Conservation (phyloP, 805 yeast species). For the Candida coleopterorum region DNA sequence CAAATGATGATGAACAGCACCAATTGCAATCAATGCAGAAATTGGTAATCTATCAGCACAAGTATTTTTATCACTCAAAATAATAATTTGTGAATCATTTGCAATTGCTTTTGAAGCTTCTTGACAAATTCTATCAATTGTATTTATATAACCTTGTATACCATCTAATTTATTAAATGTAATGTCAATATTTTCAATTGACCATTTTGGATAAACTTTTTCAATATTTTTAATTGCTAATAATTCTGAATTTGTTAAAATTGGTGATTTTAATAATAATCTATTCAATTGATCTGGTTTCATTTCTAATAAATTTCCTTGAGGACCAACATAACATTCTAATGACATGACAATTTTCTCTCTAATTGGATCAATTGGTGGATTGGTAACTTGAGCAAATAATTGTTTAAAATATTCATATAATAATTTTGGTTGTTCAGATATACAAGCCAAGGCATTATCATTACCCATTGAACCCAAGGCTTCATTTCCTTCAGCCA, state of each 20-base stretch:
- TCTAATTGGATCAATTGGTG: constrained; percentile 97
- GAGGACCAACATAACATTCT: constrained; percentile 98
- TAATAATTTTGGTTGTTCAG: constrained; percentile 84
- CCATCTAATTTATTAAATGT: constrained; percentile 85
- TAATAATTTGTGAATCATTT: constrained; percentile 65
- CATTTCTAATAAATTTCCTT: constrained; percentile 92
- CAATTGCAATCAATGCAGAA: constrained; percentile 86
- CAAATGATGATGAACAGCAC: constrained; percentile 95
- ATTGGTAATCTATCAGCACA: constrained; percentile 66
- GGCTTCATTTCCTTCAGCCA: constrained; percentile 96
- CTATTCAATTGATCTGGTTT: constrained; percentile 89
- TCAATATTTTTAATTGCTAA: constrained; percentile 69
- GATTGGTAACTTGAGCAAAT: constrained; percentile 98
- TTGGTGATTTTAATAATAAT: constrained; percentile 76
- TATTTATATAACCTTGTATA: constrained; percentile 74
- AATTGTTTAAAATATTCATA: constrained; percentile 94
- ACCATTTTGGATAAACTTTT: constrained; percentile 81
- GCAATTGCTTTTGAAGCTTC: constrained; percentile 85
- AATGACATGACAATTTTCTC: constrained; percentile 96
- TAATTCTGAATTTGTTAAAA: constrained; percentile 69
- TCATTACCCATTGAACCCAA: constrained; percentile 99
- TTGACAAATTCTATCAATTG: constrained; percentile 81
- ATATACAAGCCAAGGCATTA: constrained; percentile 88
- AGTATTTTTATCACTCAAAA: constrained; percentile 68
- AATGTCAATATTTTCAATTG: constrained; percentile 75